phyloP scores from a whole-genome alignment of 257 asterid species.

The Fraxinus excelsior region DNA sequence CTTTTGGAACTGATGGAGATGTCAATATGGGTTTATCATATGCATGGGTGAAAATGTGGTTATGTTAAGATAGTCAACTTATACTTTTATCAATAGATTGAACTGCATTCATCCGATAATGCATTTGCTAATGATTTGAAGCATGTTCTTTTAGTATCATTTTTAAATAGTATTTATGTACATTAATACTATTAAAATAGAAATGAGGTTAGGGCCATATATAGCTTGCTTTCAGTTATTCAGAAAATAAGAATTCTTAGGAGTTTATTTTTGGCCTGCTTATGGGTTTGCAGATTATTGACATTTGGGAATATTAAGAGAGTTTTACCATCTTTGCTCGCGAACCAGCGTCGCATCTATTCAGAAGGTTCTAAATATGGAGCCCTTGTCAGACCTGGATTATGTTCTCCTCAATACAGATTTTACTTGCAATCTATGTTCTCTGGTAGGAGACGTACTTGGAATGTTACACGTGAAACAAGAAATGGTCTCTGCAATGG shows the following conservation, averaged over 20 bases:
- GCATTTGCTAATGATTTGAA: not conserved
- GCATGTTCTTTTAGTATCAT: not conserved
- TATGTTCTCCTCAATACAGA: constrained; percentile 41
- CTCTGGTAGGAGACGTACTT: constrained; percentile 40
- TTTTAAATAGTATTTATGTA: not conserved
- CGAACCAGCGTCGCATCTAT: constrained; percentile 19
- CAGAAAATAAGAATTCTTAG: constrained; percentile 9
- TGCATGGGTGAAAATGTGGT: not conserved
- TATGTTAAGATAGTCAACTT: not conserved
- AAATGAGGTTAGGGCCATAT: not conserved
- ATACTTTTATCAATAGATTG: not conserved
- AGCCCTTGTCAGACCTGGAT: constrained; percentile 30
- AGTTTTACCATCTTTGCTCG: constrained; percentile 35
- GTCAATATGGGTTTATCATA: not conserved
- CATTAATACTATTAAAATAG: not conserved
- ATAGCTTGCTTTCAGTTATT: not conserved
- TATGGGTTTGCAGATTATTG: constrained; percentile 55
- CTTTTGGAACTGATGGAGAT: not conserved
- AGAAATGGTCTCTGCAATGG: constrained; percentile 32
- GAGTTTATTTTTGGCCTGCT: constrained; percentile 23
- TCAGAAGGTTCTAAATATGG: constrained; percentile 41
- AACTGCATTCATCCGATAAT: not conserved
- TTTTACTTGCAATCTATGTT: constrained; percentile 38
- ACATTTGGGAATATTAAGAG: constrained; percentile 38
- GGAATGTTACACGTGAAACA: constrained; percentile 31